Evolutionary conservation across 148 eudicot genomes (phyloP).

Genomic region (Fallopia convolvulus): DNA sequence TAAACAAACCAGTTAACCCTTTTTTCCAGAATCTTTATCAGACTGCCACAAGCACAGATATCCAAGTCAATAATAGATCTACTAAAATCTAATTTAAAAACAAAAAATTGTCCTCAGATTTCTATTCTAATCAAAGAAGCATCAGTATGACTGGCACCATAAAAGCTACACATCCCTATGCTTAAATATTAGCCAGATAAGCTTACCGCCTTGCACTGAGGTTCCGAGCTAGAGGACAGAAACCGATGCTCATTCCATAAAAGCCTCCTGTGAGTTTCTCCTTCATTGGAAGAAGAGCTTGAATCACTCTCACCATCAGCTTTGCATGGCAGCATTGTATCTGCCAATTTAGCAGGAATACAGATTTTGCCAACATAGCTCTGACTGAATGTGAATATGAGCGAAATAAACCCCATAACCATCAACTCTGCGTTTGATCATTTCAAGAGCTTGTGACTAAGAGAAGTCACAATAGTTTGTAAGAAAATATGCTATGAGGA

Average conservation of each 20-base stretch:
- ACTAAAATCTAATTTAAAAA: not conserved
- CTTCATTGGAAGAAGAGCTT: not conserved
- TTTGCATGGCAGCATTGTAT: constrained; percentile 74
- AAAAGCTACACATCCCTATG: not conserved
- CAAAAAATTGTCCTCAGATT: not conserved
- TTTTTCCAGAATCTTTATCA: not conserved
- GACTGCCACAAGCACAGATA: not conserved
- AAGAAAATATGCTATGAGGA: not conserved
- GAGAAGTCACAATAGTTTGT: not conserved
- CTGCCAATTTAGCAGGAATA: constrained; percentile 31
- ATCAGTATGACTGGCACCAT: not conserved
- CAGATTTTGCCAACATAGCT: constrained; percentile 52
- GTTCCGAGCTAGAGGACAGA: constrained; percentile 16
- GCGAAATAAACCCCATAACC: constrained; percentile 90
- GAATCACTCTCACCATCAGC: not conserved
- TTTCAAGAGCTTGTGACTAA: not conserved
- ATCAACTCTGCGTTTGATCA: constrained; percentile 61
- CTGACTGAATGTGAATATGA: constrained; percentile 75
- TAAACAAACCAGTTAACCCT: not conserved
- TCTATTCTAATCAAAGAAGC: not conserved
- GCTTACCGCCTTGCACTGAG: not conserved
- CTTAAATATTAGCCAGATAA: not conserved
- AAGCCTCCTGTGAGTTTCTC: constrained; percentile 47
- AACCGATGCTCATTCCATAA: constrained; percentile 59
- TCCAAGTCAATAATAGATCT: not conserved